phyloP scores from a whole-genome alignment of 257 asterid species.

The Paulownia fortunei region DNA sequence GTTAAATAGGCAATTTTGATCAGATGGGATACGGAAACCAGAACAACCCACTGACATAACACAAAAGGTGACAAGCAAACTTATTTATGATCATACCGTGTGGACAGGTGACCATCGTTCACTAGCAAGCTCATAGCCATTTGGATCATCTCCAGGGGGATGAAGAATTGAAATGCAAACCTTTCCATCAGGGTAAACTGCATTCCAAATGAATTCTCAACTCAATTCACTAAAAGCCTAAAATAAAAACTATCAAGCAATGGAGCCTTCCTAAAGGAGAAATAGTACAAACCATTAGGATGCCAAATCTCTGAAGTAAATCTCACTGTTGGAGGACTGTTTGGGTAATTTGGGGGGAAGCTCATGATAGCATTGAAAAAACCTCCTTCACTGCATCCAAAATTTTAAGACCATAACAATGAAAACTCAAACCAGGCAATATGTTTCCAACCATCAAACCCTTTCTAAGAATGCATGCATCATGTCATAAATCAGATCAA shows the following conservation, averaged over 20 bases:
- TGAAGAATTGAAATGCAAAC: slow-evolving; percentile 98
- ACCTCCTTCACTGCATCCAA: slow-evolving; percentile 89
- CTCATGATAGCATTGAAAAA: slow-evolving; percentile 97
- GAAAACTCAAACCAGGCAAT: slow-evolving; percentile 11
- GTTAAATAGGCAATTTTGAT: neutral
- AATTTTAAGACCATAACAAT: slow-evolving; percentile 33
- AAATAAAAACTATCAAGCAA: neutral
- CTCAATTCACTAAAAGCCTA: slow-evolving; percentile 29
- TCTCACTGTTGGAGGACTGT: slow-evolving; percentile 93
- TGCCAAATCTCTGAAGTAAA: slow-evolving; percentile 98
- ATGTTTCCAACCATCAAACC: neutral
- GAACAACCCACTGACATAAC: neutral
- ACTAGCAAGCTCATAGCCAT: slow-evolving; percentile 97
- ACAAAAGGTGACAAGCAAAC: slow-evolving; percentile 13
- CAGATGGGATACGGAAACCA: neutral
- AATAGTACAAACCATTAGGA: slow-evolving; percentile 81
- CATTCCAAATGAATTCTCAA: slow-evolving; percentile 24
- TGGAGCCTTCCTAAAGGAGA: neutral
- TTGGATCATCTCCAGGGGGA: slow-evolving; percentile 99
- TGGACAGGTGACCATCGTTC: slow-evolving; percentile 99
- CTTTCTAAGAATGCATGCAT: slow-evolving; percentile 6
- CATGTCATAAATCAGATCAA: neutral
- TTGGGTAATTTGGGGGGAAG: slow-evolving; percentile 89
- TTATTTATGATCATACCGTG: slow-evolving; percentile 64
- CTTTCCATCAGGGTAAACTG: slow-evolving; percentile 95